Conservation (phyloP, 495 filamentous ascomycete species). For the Rostrohypoxylon terebratum region DNA sequence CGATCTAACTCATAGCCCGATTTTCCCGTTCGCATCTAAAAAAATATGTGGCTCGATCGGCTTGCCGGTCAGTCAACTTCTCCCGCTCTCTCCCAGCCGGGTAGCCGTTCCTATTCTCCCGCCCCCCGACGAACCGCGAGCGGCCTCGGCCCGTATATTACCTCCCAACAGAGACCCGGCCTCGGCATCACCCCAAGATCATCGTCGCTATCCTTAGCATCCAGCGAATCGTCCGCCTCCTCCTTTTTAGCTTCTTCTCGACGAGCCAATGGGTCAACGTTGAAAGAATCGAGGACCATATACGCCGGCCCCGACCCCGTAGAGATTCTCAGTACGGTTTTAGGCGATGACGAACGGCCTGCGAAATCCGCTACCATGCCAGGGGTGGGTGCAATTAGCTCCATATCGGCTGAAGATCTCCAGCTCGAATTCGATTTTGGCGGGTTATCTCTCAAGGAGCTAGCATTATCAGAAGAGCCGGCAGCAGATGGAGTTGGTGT, state of each 20-base stretch:
- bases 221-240: constrained; percentile 74
- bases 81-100: constrained; percentile 63
- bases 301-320: constrained; percentile 75
- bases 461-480: constrained; percentile 63
- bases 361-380: constrained; percentile 21
- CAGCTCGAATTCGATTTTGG: constrained; percentile 79
- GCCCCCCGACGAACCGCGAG: constrained; percentile 72
- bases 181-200: constrained; percentile 71
- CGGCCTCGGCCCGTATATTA: constrained; percentile 65
- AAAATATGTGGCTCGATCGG: constrained; percentile 87
- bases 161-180: constrained; percentile 66
- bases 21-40: constrained; percentile 41
- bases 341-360: constrained; percentile 64
- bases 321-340: constrained; percentile 75
- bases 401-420: constrained; percentile 58
- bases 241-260: constrained; percentile 73
- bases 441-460: constrained; percentile 77
- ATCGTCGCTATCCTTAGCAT: constrained; percentile 72
- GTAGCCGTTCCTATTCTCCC: constrained; percentile 76
- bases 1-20: constrained; percentile 30
- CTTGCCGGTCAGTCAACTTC: constrained; percentile 78
- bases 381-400: constrained; percentile 24
- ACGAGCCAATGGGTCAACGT: constrained; percentile 71
- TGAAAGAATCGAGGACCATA: constrained; percentile 68
- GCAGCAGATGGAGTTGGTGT: constrained; percentile 55